Conservation (phyloP, 305 asterid genomes). For the Fraxinus angustifolia region DNA sequence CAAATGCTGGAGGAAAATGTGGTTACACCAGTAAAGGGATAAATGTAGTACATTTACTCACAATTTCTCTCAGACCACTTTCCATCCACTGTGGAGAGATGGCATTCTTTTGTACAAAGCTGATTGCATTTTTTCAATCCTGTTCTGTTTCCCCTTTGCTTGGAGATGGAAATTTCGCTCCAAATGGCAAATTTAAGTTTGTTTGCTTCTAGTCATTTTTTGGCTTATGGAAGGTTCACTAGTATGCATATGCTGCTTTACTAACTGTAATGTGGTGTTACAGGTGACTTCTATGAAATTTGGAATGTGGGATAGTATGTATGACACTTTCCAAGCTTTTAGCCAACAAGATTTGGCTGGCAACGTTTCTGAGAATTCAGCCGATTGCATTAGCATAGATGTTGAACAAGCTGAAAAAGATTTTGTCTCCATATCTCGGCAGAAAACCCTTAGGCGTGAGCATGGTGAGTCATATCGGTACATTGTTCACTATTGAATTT, state of each 20-base stretch:
- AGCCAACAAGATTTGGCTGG: conserved; percentile 34
- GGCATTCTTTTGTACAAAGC: neutral
- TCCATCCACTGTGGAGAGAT: neutral
- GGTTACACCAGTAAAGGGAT: neutral
- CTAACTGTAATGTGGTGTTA: conserved; percentile 31
- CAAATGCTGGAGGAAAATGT: neutral
- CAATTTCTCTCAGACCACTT: neutral
- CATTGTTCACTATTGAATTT: conserved; percentile 9
- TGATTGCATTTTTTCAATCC: neutral
- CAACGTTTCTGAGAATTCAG: conserved; percentile 36
- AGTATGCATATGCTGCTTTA: conserved; percentile 15
- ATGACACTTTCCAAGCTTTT: conserved; percentile 50
- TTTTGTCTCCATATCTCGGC: conserved; percentile 27
- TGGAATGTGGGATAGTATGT: conserved; percentile 75
- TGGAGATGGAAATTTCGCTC: neutral
- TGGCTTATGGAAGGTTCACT: conserved; percentile 17
- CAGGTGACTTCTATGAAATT: conserved; percentile 71
- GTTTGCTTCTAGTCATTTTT: neutral
- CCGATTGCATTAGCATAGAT: conserved; percentile 50
- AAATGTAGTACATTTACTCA: neutral
- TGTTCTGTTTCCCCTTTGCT: neutral
- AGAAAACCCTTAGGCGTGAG: conserved; percentile 26
- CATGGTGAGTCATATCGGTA: conserved; percentile 44
- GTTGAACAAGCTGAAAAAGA: conserved; percentile 57
- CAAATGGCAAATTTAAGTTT: neutral